A percentile compares a stretch with the other conserved stretches of the same genome.
These are phyloP conservation scores for Sordariomycetes sp. DNA, from an alignment of 2,329 filamentous ascomycete genomes.

Conservation along the genomic window DNA sequence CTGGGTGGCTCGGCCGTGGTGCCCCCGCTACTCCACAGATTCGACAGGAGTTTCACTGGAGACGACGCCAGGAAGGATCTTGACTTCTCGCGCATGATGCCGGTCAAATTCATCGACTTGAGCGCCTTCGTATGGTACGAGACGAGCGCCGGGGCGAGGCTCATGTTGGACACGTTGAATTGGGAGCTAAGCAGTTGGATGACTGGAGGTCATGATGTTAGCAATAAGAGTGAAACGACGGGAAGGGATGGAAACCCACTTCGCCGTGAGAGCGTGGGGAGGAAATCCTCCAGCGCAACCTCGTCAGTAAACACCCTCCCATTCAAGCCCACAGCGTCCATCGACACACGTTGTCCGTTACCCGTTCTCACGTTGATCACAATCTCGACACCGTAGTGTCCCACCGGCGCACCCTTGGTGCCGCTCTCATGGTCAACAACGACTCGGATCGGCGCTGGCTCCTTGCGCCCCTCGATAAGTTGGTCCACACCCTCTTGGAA, in stretches of 20 bases:
- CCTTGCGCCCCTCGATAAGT: slow-evolving; percentile 48
- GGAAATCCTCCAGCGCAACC: slow-evolving; percentile 57
- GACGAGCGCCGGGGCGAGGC: slow-evolving; percentile 54
- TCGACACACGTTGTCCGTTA: slow-evolving; percentile 34
- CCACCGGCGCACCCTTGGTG: slow-evolving; percentile 51
- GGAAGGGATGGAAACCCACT: slow-evolving; percentile 30
- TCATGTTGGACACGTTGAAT: slow-evolving; percentile 51
- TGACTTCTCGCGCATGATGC: slow-evolving; percentile 49
- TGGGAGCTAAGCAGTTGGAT: slow-evolving; percentile 60
- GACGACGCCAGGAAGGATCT: slow-evolving; percentile 66
- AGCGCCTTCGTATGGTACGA: slow-evolving; percentile 69
- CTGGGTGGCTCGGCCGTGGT: slow-evolving; percentile 18
- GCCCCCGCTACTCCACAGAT: slow-evolving; percentile 53
- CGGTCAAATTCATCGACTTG: slow-evolving; percentile 50
- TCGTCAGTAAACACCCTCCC: slow-evolving; percentile 64
- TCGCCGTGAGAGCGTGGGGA: slow-evolving; percentile 62
- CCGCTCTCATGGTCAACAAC: slow-evolving; percentile 59
- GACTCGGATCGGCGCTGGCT: slow-evolving; percentile 56
- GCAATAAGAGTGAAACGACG: slow-evolving; percentile 7
- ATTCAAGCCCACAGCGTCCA: slow-evolving; percentile 48
- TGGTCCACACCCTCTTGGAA: slow-evolving; percentile 57
- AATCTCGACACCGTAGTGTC: slow-evolving; percentile 59
- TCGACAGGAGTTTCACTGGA: slow-evolving; percentile 82
- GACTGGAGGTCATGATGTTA: slow-evolving; percentile 36
- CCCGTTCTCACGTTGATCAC: slow-evolving; percentile 47